phyloP scores from a whole-genome alignment of 1,284 basidiomycete species.

The Naganishia sp. region DNA sequence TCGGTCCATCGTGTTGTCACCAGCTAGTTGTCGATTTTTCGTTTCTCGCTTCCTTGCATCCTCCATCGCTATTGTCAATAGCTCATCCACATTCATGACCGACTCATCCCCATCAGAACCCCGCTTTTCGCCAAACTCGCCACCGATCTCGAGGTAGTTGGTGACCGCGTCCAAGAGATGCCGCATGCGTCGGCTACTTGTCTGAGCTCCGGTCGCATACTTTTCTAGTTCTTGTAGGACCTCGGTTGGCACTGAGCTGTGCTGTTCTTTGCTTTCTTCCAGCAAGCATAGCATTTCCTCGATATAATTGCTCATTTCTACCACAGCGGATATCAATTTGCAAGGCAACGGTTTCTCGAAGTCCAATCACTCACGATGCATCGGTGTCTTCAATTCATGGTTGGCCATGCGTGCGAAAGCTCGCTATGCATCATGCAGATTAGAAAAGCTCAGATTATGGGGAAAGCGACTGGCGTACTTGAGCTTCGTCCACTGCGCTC shows the following conservation, averaged over 20 bases:
- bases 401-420: conserved; percentile 42
- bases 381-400: conserved; percentile 42
- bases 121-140: conserved; percentile 29
- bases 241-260: conserved; percentile 5
- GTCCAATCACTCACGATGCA: conserved; percentile 38
- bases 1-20: conserved; percentile 38
- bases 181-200: conserved; percentile 17
- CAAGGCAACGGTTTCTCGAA: no score
- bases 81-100: conserved; percentile 32
- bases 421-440: conserved; percentile 28
- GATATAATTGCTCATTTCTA: conserved; percentile 31
- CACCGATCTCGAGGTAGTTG: conserved; percentile 44
- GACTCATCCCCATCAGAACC: conserved; percentile 19
- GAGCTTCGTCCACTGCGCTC: conserved; percentile 31
- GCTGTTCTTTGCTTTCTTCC: conserved; percentile 28
- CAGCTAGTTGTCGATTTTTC: conserved; percentile 38
- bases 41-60: conserved; percentile 39
- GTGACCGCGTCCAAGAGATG: conserved; percentile 42
- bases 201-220: conserved; percentile 16
- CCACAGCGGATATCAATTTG: background rate
- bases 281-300: conserved; percentile 33
- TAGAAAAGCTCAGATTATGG: background rate
- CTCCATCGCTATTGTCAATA: conserved; percentile 39
- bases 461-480: conserved; percentile 32
- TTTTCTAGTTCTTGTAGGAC: conserved; percentile 24